These are phyloP conservation scores for Acer yangbiense DNA, from an alignment of 345 rosid genomes.

Conservation along the genomic window DNA sequence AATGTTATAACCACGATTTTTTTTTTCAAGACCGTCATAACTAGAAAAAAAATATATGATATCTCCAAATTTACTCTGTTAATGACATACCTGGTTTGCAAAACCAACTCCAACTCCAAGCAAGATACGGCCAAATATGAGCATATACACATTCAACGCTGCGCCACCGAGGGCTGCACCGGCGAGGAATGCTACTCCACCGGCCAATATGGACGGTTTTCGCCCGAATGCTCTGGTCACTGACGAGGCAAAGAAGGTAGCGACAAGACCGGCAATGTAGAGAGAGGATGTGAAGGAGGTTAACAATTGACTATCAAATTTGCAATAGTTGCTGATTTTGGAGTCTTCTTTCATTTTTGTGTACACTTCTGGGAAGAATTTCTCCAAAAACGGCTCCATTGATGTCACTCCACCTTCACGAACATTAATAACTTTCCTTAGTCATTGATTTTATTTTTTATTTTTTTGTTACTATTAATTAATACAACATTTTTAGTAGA, in stretches of 20 bases:
- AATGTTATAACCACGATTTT: too few species aligned
- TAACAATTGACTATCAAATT: slow-evolving; percentile 65
- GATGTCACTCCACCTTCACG: slow-evolving; percentile 76
- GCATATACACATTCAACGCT: slow-evolving; percentile 55
- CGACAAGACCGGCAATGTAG: slow-evolving; percentile 62
- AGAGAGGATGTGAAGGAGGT: slow-evolving; percentile 84
- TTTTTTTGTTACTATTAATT: too few species aligned
- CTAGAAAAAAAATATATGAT: too few species aligned
- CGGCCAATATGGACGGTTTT: slow-evolving; percentile 58
- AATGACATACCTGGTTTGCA: slow-evolving; percentile 61
- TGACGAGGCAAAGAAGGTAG: slow-evolving; percentile 60
- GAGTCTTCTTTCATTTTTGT: slow-evolving; percentile 50
- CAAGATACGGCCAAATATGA: slow-evolving; percentile 64
- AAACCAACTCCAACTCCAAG: slow-evolving; percentile 79
- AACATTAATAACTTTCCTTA: too few species aligned
- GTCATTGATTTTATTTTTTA: too few species aligned
- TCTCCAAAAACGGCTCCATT: slow-evolving; percentile 65
- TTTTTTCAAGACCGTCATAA: too few species aligned
- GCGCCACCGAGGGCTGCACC: slow-evolving; percentile 66
- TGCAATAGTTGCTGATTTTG: slow-evolving; percentile 65
- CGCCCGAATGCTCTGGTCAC: slow-evolving; percentile 63
- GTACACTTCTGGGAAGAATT: slow-evolving; percentile 60
- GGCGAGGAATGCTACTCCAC: slow-evolving; percentile 60
- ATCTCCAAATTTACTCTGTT: too few species aligned
- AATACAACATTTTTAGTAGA: too few species aligned